These are phyloP conservation scores for Sungouiella blattae DNA, from an alignment of 805 yeast genomes.

Conservation along the genomic window DNA sequence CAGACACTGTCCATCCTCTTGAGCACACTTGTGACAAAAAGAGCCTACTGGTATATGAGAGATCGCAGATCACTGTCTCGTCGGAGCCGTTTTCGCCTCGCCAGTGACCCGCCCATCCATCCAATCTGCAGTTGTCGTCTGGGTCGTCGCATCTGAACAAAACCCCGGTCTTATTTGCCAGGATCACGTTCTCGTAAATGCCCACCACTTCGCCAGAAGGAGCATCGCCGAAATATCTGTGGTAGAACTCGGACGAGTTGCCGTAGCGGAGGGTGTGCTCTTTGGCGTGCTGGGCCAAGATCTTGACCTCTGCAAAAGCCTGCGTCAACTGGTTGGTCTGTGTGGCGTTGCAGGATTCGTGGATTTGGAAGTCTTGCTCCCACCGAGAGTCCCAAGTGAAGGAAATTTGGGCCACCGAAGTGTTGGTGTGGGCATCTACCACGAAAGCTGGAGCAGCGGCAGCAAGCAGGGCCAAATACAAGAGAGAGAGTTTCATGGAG, in stretches of 20 bases:
- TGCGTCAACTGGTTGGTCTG: constrained; percentile 14
- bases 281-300: constrained; percentile 31
- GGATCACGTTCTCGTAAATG: constrained; percentile 27
- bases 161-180: constrained; percentile 29
- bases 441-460: neutral
- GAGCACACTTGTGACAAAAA: constrained; percentile 31
- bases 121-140: constrained; percentile 32
- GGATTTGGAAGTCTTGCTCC: constrained; percentile 12
- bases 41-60: constrained; percentile 29
- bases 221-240: constrained; percentile 37
- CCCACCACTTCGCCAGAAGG: constrained; percentile 35
- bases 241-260: constrained; percentile 25
- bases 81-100: constrained; percentile 30
- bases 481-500: too few relatives aligned
- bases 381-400: constrained; percentile 12
- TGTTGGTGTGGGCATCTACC: neutral
- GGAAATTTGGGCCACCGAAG: neutral
- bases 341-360: constrained; percentile 15
- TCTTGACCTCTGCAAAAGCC: constrained; percentile 28
- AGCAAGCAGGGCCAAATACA: too few relatives aligned
- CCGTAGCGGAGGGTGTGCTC: constrained; percentile 32
- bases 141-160: constrained; percentile 39
- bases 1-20: constrained; percentile 27
- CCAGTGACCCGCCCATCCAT: constrained; percentile 39
- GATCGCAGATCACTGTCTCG: constrained; percentile 40